phyloP scores from a whole-genome alignment of 345 rosid genomes.

The Gossypium sturtianum region DNA sequence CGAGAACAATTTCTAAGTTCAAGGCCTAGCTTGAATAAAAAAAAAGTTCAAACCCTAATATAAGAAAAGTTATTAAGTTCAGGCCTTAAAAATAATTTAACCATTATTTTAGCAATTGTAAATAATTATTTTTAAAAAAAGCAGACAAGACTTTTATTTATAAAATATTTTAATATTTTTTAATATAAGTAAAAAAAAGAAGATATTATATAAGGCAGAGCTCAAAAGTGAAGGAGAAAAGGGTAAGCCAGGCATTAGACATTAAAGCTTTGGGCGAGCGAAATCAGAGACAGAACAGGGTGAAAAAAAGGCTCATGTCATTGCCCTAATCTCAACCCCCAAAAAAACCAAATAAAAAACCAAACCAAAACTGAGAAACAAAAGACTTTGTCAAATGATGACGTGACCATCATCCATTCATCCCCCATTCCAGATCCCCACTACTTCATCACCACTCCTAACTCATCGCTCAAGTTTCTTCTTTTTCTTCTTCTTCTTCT shows the following conservation, averaged over 20 bases:
- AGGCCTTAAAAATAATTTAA: too few species aligned
- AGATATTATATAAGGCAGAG: background rate
- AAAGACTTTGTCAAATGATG: slow-evolving; percentile 34
- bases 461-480: slow-evolving; percentile 22
- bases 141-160: background rate
- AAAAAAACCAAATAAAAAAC: background rate
- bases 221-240: background rate
- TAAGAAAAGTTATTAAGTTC: too few species aligned
- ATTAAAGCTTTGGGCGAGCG: background rate
- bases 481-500: background rate
- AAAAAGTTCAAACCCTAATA: too few species aligned
- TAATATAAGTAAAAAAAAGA: background rate
- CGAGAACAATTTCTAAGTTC: too few species aligned
- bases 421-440: slow-evolving; percentile 1
- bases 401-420: slow-evolving; percentile 24
- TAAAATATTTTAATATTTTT: background rate
- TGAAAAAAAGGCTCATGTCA: background rate
- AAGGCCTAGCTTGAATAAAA: too few species aligned
- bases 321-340: background rate
- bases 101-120: too few species aligned
- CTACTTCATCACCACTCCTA: slow-evolving; percentile 18
- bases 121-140: too few species aligned
- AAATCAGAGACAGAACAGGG: background rate
- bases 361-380: background rate
- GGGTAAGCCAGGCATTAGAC: slow-evolving; percentile 1